Evolutionary conservation across 164 flowering plant species (phyloP), one percentile per base, ranked within the genome.

Genomic region (Aristolochia californica): DNA sequence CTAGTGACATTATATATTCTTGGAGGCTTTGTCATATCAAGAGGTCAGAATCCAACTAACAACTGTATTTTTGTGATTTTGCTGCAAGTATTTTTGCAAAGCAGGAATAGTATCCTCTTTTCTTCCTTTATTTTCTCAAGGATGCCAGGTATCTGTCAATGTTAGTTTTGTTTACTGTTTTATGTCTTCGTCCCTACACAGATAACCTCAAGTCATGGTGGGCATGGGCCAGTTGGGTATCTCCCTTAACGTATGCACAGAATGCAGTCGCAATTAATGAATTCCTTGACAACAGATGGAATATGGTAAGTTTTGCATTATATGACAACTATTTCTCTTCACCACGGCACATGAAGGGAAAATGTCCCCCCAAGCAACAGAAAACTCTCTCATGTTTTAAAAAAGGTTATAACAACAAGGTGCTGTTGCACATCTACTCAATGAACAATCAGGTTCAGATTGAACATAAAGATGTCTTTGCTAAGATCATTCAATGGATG

Each of bases 21-120:
- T 34, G 82, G 91, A 43, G 95, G 97, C 5, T 80, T 81, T 50
- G 55, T 87, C 53, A 53, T 89, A 7, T 72, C 89, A 56, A 69
- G 74, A 85, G 81, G 96, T 88, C 40, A 34, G 40, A 34, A 65
- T 22, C 53, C 9, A 27, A 20, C 13, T 16, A 43, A 8, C 17
- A 16, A 34, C 40, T 34, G 7, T 34, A n/a, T n/a, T n/a, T n/a
- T n/a, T n/a, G n/a, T n/a, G n/a, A n/a, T n/a, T n/a, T n/a, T n/a
- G n/a, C n/a, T n/a, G 27, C 34, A 57, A 8, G 2, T 8, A 16
- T 48, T 23, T 24, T 45, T 24, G 23, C 40, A 15, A 15, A 44
- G 18, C 24, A 12, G 22, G 3, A 28, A 14, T 4, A 7, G 9
- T 28, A 7, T 34, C 40, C 40, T 5, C 10, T 8, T 34, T 28